Base-by-base conservation (phyloP, 106 monocot genomes). In the Iris macrosiphon region DNA sequence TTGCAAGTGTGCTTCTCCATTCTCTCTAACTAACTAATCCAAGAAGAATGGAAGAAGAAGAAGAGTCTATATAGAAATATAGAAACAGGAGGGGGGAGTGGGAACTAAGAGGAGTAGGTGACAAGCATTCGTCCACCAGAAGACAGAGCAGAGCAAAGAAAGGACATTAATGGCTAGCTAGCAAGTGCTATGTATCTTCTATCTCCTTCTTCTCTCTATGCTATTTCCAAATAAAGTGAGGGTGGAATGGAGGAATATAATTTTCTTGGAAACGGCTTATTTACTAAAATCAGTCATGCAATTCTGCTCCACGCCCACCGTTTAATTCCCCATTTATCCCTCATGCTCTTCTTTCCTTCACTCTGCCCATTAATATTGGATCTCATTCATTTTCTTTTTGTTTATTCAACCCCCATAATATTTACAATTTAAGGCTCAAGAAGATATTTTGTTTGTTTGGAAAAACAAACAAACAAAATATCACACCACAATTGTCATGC, bases 1-100 rank as follows among this genome's bases (percentile, higher is more conserved):
- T 79, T 78, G 74, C 87, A 87, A 43, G 76, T 57, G 54, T 73
- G 76, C 63, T 59, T 79, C 41, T 89, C 79, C 79, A 79, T 16
- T n/a, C 9, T 46, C 12, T 3, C 23, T 46, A 20, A 9, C 24
- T 4, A 54, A 12, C 19, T 13, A 64, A n/a, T n/a, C n/a, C n/a
- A n/a, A n/a, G n/a, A n/a, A n/a, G n/a, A n/a, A n/a, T n/a, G n/a
- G n/a, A n/a, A n/a, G n/a, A n/a, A n/a, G n/a, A n/a, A n/a, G n/a
- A n/a, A n/a, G n/a, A n/a, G n/a, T 23, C 24, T 43, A 0, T 46
- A 12, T 23, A 49, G 49, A 29, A 21, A 18, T 13, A 25, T 13
- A 25, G 41, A 40, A 40, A 65, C 34, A 15, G 45, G n/a, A n/a
- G 6, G 13, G 4, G 40, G 3, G 40, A 3, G 41, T 48, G 75